These are phyloP conservation scores for Yarrowia deformans DNA, from an alignment of 805 yeast species.

Conservation along the genomic window DNA sequence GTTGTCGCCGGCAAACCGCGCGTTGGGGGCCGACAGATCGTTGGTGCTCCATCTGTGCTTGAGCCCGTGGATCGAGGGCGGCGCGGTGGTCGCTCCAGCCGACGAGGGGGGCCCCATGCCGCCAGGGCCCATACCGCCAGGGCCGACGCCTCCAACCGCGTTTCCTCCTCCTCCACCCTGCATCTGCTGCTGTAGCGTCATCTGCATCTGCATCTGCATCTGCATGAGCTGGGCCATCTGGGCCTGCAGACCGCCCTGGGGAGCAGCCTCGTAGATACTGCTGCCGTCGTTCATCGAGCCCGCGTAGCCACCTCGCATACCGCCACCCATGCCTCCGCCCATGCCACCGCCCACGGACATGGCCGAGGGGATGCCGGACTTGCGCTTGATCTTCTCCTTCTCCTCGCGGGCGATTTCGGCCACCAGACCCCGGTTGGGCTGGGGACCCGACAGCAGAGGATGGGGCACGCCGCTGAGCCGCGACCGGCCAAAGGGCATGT, in stretches of 20 bases:
- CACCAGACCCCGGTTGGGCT: slow-evolving; percentile 51
- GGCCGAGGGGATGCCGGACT: slow-evolving; percentile 23
- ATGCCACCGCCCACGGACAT: not conserved
- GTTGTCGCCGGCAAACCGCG: slow-evolving; percentile 16
- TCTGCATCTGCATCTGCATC: slow-evolving; percentile 48
- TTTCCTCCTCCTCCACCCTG: slow-evolving; percentile 11
- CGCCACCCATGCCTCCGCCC: not conserved
- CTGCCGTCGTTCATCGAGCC: slow-evolving; percentile 29
- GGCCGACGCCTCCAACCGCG: not conserved
- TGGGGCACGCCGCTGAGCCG: slow-evolving; percentile 32
- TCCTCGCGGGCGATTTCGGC: slow-evolving; percentile 54
- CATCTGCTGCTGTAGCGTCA: slow-evolving; percentile 40
- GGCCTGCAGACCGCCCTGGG: slow-evolving; percentile 45
- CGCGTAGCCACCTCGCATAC: slow-evolving; percentile 12
- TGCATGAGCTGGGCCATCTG: slow-evolving; percentile 50
- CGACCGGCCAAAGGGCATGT: slow-evolving; percentile 27
- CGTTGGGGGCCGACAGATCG: slow-evolving; percentile 8
- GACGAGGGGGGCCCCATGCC: not conserved
- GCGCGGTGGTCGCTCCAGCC: slow-evolving; percentile 1
- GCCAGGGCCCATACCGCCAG: too few relatives aligned
- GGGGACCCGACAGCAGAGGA: slow-evolving; percentile 27
- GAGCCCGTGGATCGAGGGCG: slow-evolving; percentile 1
- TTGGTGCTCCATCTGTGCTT: slow-evolving; percentile 27
- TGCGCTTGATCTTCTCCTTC: slow-evolving; percentile 50
- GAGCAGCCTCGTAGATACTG: slow-evolving; percentile 40